Evolutionary conservation across 2,329 filamentous ascomycete species (phyloP).

Genomic region (Camillea tinctor): DNA sequence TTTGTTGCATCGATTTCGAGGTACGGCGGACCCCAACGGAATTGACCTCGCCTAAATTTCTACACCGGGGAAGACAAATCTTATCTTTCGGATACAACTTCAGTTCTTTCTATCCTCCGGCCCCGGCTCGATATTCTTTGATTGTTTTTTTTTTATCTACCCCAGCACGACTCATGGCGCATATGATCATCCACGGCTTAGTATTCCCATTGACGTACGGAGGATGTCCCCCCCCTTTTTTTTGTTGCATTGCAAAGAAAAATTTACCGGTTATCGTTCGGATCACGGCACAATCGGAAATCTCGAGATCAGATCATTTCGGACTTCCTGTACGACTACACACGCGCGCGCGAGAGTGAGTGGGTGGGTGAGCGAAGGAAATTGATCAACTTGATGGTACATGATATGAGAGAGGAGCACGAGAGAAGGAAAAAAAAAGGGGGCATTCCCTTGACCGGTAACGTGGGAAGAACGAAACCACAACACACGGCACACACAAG

Average conservation of each 20-base stretch:
- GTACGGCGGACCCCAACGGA: background rate
- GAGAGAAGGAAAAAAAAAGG: background rate
- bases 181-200: slow-evolving; percentile 29
- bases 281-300: background rate
- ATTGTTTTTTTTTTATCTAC: slow-evolving; percentile 19
- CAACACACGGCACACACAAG: background rate
- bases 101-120: background rate
- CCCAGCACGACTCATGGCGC: slow-evolving; percentile 31
- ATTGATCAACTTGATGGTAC: background rate
- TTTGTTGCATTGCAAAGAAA: background rate
- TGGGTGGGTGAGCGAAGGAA: background rate
- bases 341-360: background rate
- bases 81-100: slow-evolving; percentile 1
- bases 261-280: background rate
- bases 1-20: background rate
- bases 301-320: background rate
- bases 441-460: background rate
- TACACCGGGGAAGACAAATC: background rate
- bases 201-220: slow-evolving; percentile 24
- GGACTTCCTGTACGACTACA: background rate
- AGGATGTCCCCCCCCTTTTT: slow-evolving; percentile 6
- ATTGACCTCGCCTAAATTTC: background rate
- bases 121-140: slow-evolving; percentile 11
- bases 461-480: background rate
- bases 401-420: background rate